These are phyloP conservation scores for Colletotrichum truncatum DNA, from an alignment of 2,329 filamentous ascomycete species.

Conservation along the genomic window DNA sequence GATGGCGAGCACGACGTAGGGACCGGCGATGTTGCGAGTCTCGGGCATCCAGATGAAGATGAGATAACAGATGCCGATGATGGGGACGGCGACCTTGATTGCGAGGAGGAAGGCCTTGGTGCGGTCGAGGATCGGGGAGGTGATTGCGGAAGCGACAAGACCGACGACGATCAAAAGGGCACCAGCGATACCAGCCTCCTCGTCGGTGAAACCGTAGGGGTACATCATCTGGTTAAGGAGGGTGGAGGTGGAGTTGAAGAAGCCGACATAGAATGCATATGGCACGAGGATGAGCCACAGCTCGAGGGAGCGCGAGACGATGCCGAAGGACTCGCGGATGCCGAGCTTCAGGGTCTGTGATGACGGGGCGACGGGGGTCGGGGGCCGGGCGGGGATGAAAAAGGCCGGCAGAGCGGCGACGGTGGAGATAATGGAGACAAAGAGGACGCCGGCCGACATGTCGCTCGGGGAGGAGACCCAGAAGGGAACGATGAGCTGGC, in stretches of 20 bases:
- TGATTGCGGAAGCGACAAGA: conserved; percentile 78
- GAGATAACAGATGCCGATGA: conserved; percentile 79
- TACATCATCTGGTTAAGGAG: conserved; percentile 90
- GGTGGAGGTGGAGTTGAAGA: conserved; percentile 92
- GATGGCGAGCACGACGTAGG: conserved; percentile 78
- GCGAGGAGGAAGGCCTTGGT: conserved; percentile 81
- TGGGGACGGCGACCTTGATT: conserved; percentile 78
- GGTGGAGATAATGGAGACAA: conserved; percentile 80
- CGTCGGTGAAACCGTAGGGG: conserved; percentile 86
- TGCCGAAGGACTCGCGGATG: conserved; percentile 59
- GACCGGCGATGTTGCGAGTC: conserved; percentile 64
- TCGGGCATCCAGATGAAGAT: conserved; percentile 80
- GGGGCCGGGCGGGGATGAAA: conserved; percentile 80
- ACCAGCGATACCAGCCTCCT: conserved; percentile 88
- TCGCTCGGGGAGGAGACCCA: conserved; percentile 72
- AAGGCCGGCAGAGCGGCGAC: conserved; percentile 78
- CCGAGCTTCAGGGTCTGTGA: conserved; percentile 66
- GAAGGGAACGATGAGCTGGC: conserved; percentile 85
- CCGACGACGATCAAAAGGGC: conserved; percentile 91
- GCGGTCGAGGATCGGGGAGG: conserved; percentile 84
- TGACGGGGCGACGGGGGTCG: conserved; percentile 79
- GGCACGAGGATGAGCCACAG: conserved; percentile 84
- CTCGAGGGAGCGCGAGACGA: conserved; percentile 69
- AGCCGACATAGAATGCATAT: conserved; percentile 86
- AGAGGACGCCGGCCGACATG: conserved; percentile 85